These are phyloP conservation scores for Amanita muscaria DNA, from an alignment of 768 basidiomycete species.

Conservation along the genomic window DNA sequence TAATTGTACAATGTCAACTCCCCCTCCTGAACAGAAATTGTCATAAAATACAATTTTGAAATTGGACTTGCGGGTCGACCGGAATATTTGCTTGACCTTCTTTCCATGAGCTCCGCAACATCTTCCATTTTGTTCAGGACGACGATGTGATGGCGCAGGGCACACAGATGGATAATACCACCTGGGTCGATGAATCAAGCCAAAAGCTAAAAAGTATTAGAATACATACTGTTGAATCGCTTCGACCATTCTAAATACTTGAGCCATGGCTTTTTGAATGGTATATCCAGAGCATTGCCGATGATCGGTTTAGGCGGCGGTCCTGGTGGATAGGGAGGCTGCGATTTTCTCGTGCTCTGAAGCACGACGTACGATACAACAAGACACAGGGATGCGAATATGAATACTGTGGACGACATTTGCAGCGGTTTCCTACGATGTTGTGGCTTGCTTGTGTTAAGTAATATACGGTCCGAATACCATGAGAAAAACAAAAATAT, in stretches of 20 bases:
- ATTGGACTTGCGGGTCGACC: background rate
- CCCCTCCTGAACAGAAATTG: too few species aligned
- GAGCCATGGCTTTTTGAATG: constrained; percentile 3
- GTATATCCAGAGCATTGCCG: constrained; percentile 4
- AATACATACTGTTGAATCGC: background rate
- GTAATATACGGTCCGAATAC: too few species aligned
- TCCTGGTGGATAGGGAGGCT: background rate
- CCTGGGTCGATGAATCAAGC: background rate
- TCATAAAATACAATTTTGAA: background rate
- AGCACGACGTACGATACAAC: background rate
- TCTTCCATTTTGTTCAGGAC: constrained; percentile 1
- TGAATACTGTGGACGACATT: too few species aligned
- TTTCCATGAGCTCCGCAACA: background rate
- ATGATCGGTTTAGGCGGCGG: background rate
- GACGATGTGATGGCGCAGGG: background rate
- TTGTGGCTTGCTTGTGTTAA: too few species aligned
- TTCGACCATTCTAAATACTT: background rate
- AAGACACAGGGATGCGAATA: background rate
- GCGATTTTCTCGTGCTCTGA: background rate
- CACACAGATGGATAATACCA: background rate
- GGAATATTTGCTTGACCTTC: background rate
- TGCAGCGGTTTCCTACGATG: too few species aligned
- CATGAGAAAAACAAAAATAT: too few species aligned
- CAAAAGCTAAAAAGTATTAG: background rate
- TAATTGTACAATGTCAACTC: too few species aligned